A percentile compares a stretch with the other conserved stretches of the same genome.
phyloP scores from a whole-genome alignment of 345 rosid genomes.

The Mangifera indica region DNA sequence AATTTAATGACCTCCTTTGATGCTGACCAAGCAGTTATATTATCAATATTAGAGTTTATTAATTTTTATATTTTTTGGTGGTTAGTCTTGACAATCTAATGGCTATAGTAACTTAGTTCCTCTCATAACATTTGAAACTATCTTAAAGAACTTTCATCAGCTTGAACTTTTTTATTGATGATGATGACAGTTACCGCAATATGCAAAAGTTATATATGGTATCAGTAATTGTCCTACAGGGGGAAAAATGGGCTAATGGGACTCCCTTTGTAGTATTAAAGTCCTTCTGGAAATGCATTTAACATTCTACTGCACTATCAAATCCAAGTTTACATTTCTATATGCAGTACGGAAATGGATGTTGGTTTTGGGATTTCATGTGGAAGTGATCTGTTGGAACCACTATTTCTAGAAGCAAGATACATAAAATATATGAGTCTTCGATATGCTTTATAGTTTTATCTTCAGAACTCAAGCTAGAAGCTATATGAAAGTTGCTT shows the following conservation, averaged over 20 bases:
- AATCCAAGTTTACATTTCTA: background rate
- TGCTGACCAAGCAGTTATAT: background rate
- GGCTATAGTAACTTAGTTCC: background rate
- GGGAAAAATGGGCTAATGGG: background rate
- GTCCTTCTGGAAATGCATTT: background rate
- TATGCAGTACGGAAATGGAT: background rate
- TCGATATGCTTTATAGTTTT: background rate
- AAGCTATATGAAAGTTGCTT: background rate
- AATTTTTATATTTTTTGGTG: background rate
- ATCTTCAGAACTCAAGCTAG: background rate
- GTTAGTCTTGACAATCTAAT: background rate
- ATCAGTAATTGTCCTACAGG: background rate
- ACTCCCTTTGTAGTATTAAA: background rate
- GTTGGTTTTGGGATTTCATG: background rate
- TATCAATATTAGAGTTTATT: background rate
- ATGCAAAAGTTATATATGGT: background rate
- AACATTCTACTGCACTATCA: background rate
- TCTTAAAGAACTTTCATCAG: background rate
- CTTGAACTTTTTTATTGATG: background rate
- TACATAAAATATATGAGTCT: no score
- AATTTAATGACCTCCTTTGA: constrained; percentile 15
- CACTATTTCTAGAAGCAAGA: background rate
- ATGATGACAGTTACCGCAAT: background rate
- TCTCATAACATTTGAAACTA: background rate
- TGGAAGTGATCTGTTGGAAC: background rate